These are phyloP conservation scores for Saprolegnia diclina DNA, from an alignment of 352 stramenopile genomes.

Conservation along the genomic window DNA sequence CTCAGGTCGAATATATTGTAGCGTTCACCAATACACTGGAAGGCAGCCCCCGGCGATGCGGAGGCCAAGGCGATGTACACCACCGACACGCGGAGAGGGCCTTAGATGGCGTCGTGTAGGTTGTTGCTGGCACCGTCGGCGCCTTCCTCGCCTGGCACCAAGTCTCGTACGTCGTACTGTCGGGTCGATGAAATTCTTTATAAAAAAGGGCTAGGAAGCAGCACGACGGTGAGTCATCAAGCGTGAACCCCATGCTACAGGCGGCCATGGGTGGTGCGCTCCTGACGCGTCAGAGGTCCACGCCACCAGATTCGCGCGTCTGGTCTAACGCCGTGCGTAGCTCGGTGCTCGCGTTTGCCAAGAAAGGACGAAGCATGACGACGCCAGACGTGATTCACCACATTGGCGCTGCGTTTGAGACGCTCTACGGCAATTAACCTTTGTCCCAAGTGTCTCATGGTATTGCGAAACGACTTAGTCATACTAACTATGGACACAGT, in stretches of 20 bases:
- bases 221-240: conserved; percentile 26
- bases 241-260: conserved; percentile 52
- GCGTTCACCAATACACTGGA: conserved; percentile 56
- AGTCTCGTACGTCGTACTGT: conserved; percentile 15
- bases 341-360: conserved; percentile 59
- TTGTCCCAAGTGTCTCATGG: background rate
- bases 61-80: conserved; percentile 89
- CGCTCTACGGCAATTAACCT: background rate
- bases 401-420: conserved; percentile 31
- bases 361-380: conserved; percentile 73
- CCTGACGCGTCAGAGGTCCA: conserved; percentile 65
- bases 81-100: background rate
- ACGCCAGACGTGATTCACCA: conserved; percentile 72
- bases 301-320: conserved; percentile 21
- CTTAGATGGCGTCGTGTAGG: conserved; percentile 31
- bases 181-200: background rate
- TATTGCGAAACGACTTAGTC: too few species aligned
- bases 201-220: background rate
- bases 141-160: conserved; percentile 74
- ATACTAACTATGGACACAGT: too few species aligned
- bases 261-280: conserved; percentile 73
- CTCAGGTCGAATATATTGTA: conserved; percentile 26
- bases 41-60: conserved; percentile 80
- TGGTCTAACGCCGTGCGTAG: background rate
- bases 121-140: conserved; percentile 74